Evolutionary conservation across 495 filamentous ascomycete species (phyloP).

Genomic region (Halenospora varia): DNA sequence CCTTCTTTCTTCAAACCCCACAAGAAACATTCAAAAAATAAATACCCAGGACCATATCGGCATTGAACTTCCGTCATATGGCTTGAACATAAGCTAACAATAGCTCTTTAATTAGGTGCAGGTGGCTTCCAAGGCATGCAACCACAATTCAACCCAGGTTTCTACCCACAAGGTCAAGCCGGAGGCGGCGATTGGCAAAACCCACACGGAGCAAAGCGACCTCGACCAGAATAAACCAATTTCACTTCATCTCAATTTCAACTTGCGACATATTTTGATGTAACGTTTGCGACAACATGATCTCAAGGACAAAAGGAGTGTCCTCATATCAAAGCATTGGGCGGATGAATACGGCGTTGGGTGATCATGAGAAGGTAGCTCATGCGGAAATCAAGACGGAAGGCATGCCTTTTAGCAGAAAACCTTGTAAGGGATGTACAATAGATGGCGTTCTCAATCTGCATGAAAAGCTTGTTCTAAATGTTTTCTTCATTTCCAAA

Average conservation of each 20-base stretch:
- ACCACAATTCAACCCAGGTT: conserved; percentile 74
- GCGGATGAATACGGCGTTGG: conserved; percentile 14
- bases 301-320: no score
- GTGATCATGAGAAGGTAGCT: not conserved
- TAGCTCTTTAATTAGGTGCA: no score
- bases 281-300: not conserved
- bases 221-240: conserved; percentile 55
- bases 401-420: not conserved
- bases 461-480: conserved; percentile 10
- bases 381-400: not conserved
- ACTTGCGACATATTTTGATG: not conserved
- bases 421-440: conserved; percentile 4
- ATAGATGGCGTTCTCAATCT: conserved; percentile 19
- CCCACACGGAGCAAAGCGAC: conserved; percentile 78
- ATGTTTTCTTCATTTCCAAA: not conserved
- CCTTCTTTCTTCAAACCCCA: conserved; percentile 25
- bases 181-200: conserved; percentile 61
- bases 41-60: no score
- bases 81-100: no score
- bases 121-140: conserved; percentile 67
- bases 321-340: no score
- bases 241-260: not conserved
- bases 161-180: conserved; percentile 63
- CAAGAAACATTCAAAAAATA: no score
- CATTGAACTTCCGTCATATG: no score